These are phyloP conservation scores for Cystoisospora suis DNA, from an alignment of 169 alveolate genomes.

Conservation along the genomic window DNA sequence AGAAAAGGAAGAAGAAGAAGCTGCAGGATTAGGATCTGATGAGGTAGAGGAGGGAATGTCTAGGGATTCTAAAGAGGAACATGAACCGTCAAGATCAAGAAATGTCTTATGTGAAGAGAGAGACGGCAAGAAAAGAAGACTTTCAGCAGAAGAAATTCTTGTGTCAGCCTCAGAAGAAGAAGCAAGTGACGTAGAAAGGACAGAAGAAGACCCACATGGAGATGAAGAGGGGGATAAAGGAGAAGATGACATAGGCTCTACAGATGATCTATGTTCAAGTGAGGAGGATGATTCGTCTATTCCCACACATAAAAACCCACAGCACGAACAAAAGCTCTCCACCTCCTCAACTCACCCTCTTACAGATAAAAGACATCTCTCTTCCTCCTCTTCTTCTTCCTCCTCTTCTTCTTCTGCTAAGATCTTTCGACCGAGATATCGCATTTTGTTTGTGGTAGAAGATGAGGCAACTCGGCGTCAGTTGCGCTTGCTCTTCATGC, in stretches of 20 bases:
- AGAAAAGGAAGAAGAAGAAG: not conserved
- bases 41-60: too few species aligned
- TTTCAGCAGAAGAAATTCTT: not conserved
- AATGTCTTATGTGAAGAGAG: not conserved
- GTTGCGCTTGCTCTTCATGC: conserved; percentile 19
- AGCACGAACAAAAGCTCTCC: too few species aligned
- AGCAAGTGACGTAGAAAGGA: not conserved
- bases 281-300: too few species aligned
- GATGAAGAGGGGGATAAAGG: too few species aligned
- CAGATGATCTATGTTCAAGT: too few species aligned
- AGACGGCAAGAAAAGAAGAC: not conserved
- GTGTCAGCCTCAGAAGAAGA: not conserved
- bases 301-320: too few species aligned
- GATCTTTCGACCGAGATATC: conserved; percentile 37
- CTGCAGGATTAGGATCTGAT: not conserved
- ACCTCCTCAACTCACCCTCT: too few species aligned
- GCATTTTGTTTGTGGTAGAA: conserved; percentile 8
- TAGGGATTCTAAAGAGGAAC: too few species aligned
- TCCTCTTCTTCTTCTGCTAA: not conserved
- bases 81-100: too few species aligned
- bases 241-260: too few species aligned
- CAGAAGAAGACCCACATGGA: not conserved
- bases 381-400: not conserved
- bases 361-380: too few species aligned
- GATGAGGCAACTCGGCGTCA: conserved; percentile 34